Base-by-base conservation (phyloP, 805 yeast species). In the Candida montana region DNA sequence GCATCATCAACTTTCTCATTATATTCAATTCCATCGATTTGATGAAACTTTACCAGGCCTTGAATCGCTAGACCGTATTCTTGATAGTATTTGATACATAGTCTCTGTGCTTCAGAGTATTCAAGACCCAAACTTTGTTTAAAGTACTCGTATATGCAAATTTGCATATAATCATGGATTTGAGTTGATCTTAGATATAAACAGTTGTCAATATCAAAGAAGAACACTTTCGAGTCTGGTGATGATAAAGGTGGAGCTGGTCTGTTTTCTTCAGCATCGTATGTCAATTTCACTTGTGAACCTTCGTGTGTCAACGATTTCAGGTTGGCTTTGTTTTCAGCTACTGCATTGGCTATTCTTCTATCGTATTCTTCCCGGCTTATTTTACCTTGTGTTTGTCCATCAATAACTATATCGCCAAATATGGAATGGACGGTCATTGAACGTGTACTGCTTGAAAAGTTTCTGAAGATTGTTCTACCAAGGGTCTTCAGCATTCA, bases 201-300 rank as follows among this genome's bases (percentile, higher is more conserved):
- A 60, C 97, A 89, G 61, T 91, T 91, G 67, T 91, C 99, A 41
- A 91, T 88, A 60, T 91, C 99, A 55, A 91, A 91, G 63, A 80
- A 88, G 64, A 93, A 86, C 13, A 71, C 65, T 19, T 55, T 63
- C 0, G 63, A 62, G 15, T 58, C 58, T 5, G 41, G 39, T 6
- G 62, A 55, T 11, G 41, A 36, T 9, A 45, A 29, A 7, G 42
- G 38, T 2, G 65, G 64, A 5, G 49, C 51, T 2, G 49, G 47
- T 3, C 45, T 48, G 3, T 28, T 32, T 23, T 19, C 42, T 32
- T 20, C 42, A 5, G 45, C 41, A 24, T 62, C 62, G 11, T 62
- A 51, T 2, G 59, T 58, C 34, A 66, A 57, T 1, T 56, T 49
- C 2, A 57, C 46, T 28, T 55, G 50, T 3, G 60, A 60, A 0